Base-by-base conservation (phyloP, 257 asterid genomes). In the Gentiana dahurica region DNA sequence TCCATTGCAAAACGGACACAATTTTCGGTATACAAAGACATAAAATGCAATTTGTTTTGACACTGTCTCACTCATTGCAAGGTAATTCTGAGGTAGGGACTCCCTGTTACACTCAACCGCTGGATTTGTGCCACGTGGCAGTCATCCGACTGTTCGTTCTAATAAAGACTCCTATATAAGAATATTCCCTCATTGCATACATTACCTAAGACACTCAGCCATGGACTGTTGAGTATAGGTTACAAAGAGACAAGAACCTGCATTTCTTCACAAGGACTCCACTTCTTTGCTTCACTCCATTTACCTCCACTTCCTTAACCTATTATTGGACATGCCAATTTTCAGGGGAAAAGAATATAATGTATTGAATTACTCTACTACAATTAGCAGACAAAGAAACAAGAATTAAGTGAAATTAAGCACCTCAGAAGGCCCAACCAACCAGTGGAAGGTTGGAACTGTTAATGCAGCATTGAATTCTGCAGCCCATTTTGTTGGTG, bases 401-500 rank as follows among this genome's bases (percentile, higher is more conserved):
- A 36, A 10, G 6, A 37, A 49, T 8, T 12, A 32, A 34, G 37
- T 0, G n/a, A 41, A n/a, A 55, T 46, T 48, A 6, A 55, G 36
- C 77, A 90, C 96, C 96, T 91, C 82, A 49, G 95, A 91, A 36
- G 98, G 98, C 11, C 95, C 98, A 57, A 91, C 98, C 49, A 87
- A 64, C 96, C 98, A 91, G 72, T 84, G 84, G 82, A 91, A 91
- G 79, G 83, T 84, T 37, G 96, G 96, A 5, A 85, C 96, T 9
- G 98, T 87, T 41, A 91, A 60, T 12, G 89, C 77, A 0, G 98
- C 98, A 54, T 91, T 91, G 72, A 91, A 87, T 61, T 91, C 96
- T 3, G 81, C 87, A 0, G 98, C 94, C 96, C 95, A 87, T 37
- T 69, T 81, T 4, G 98, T 87, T 9, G 98, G 98, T 2, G 98